Evolutionary conservation across 495 filamentous ascomycete genomes (phyloP).

Genomic region (Penicillium maclennaniae): DNA sequence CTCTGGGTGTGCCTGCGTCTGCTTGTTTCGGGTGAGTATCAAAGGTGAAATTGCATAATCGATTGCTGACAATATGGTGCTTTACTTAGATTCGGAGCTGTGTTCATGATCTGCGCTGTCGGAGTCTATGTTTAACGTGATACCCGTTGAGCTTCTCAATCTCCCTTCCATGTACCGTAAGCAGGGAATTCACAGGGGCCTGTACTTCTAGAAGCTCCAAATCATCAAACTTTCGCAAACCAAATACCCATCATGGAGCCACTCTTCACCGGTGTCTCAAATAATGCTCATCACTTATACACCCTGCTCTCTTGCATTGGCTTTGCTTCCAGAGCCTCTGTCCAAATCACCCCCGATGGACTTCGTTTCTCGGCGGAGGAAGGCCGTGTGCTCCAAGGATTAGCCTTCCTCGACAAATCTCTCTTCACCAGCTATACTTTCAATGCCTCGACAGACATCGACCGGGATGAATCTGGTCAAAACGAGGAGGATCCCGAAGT

Average conservation of each 20-base stretch:
- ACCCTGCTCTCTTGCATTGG: constrained; percentile 85
- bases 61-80: constrained; percentile 7
- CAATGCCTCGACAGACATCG: constrained; percentile 38
- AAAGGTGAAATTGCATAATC: background rate
- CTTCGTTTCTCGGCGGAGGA: constrained; percentile 85
- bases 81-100: constrained; percentile 74
- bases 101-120: constrained; percentile 97
- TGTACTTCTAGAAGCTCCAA: constrained; percentile 39
- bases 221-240: constrained; percentile 19
- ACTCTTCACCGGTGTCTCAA: constrained; percentile 79
- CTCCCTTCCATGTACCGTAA: constrained; percentile 38
- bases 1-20: constrained; percentile 85
- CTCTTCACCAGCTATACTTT: constrained; percentile 83
- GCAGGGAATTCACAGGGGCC: constrained; percentile 28
- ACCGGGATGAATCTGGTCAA: constrained; percentile 29
- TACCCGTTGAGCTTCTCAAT: constrained; percentile 30
- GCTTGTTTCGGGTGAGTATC: constrained; percentile 77
- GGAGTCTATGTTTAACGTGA: constrained; percentile 89
- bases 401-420: constrained; percentile 76
- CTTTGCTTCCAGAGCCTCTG: constrained; percentile 74
- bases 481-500: constrained; percentile 32
- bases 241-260: constrained; percentile 34
- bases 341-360: constrained; percentile 78
- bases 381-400: constrained; percentile 77
- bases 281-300: constrained; percentile 81